Evolutionary conservation across 768 basidiomycete species (phyloP).

Genomic region (Collybia nuda): DNA sequence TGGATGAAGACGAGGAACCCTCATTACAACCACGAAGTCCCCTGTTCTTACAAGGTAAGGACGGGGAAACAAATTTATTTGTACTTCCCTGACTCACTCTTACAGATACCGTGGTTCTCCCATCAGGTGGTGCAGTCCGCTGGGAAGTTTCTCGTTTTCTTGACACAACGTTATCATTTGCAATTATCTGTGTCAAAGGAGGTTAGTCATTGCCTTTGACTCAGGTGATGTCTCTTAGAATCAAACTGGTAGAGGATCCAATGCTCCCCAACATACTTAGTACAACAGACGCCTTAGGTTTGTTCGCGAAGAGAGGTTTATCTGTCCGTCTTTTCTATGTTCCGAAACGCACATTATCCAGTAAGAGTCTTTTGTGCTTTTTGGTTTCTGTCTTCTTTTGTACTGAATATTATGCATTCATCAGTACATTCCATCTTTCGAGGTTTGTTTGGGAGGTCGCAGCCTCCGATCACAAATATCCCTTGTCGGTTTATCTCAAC

Average conservation of each 20-base stretch:
- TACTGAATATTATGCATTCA: background rate
- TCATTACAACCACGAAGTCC: constrained; percentile 33
- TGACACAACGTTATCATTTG: constrained; percentile 37
- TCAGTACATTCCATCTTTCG: constrained; percentile 20
- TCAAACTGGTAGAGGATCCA: constrained; percentile 7
- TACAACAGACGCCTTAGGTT: background rate
- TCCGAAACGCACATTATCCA: constrained; percentile 19
- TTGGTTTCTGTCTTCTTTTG: background rate
- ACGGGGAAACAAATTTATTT: background rate
- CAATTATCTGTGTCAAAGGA: constrained; percentile 43
- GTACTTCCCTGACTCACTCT: background rate
- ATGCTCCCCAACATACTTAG: constrained; percentile 5
- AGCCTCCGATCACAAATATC: constrained; percentile 45
- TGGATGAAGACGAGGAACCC: constrained; percentile 42
- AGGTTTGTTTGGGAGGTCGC: constrained; percentile 24
- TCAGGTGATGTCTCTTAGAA: background rate
- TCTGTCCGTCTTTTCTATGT: constrained; percentile 51
- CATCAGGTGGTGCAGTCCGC: constrained; percentile 20
- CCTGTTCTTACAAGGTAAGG: constrained; percentile 38
- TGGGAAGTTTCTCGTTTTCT: constrained; percentile 53
- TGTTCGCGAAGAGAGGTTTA: constrained; percentile 15
- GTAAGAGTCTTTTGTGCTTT: constrained; percentile 22
- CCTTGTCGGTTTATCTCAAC: constrained; percentile 54
- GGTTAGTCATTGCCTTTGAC: constrained; percentile 17
- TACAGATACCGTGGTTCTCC: constrained; percentile 5